Evolutionary conservation across 2,329 filamentous ascomycete species (phyloP).

Genomic region (Epicoccum sorghinum): DNA sequence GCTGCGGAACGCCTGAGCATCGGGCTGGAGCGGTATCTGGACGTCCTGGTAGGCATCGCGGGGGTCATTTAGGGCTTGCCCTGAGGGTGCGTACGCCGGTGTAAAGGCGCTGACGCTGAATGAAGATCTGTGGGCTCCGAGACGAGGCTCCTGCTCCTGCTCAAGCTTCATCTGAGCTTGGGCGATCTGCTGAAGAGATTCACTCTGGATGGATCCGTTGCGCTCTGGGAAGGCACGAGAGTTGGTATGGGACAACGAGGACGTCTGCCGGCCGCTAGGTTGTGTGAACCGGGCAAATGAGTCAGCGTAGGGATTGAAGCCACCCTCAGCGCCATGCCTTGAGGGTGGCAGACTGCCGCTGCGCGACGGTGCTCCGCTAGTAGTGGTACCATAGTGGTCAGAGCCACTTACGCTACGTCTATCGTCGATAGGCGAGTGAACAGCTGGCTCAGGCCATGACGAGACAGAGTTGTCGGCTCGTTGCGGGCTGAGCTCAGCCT

Average conservation of each 20-base stretch:
- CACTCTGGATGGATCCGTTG: conserved; percentile 48
- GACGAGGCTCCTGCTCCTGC: conserved; percentile 41
- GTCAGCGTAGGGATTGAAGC: conserved; percentile 41
- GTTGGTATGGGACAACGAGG: conserved; percentile 58
- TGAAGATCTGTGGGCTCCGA: conserved; percentile 41
- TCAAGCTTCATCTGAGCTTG: conserved; percentile 45
- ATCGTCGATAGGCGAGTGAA: conserved; percentile 53
- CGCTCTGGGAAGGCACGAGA: conserved; percentile 46
- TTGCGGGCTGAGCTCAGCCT: conserved; percentile 36
- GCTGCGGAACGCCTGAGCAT: conserved; percentile 26
- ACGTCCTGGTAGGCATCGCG: conserved; percentile 35
- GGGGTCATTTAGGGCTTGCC: conserved; percentile 29
- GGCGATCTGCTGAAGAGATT: conserved; percentile 41
- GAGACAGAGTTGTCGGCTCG: conserved; percentile 34
- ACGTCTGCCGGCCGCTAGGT: conserved; percentile 52
- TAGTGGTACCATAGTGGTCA: conserved; percentile 51
- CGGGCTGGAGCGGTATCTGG: conserved; percentile 26
- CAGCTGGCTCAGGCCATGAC: conserved; percentile 43
- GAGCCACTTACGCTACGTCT: conserved; percentile 48
- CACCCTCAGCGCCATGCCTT: conserved; percentile 54
- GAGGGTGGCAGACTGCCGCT: conserved; percentile 64
- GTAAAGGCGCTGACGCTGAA: conserved; percentile 38
- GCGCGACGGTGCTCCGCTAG: conserved; percentile 56
- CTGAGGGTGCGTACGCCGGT: conserved; percentile 28
- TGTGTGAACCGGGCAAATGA: conserved; percentile 36